Conservation (phyloP, 2,329 filamentous ascomycete genomes). For the Hypoxylon rubiginosum region DNA sequence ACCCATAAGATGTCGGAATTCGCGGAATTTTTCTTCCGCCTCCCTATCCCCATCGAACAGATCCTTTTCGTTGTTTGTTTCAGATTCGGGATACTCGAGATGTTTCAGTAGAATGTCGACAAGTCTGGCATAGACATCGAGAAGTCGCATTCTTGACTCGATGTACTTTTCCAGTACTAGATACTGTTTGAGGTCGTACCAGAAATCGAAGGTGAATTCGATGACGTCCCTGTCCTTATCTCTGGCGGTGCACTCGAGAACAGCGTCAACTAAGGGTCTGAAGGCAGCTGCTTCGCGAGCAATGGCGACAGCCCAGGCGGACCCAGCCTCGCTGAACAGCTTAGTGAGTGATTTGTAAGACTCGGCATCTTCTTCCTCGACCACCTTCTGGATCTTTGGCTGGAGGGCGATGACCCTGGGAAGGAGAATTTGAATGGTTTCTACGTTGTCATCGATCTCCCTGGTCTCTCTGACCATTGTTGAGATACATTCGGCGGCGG, state of each 20-base stretch:
- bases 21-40: conserved; percentile 95
- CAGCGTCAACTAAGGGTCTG: conserved; percentile 85
- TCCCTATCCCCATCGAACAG: conserved; percentile 96
- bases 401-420: conserved; percentile 82
- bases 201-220: conserved; percentile 94
- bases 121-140: conserved; percentile 87
- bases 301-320: conserved; percentile 93
- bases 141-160: conserved; percentile 79
- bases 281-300: conserved; percentile 87
- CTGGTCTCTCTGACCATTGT: conserved; percentile 91
- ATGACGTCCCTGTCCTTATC: conserved; percentile 94
- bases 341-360: conserved; percentile 89
- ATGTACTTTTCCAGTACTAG: conserved; percentile 91
- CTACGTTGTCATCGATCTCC: conserved; percentile 91
- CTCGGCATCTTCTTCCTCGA: conserved; percentile 85
- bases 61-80: conserved; percentile 80
- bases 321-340: conserved; percentile 91
- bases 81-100: conserved; percentile 85
- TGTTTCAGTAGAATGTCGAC: conserved; percentile 95
- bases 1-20: conserved; percentile 97
- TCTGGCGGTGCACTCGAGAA: conserved; percentile 90
- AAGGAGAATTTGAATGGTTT: conserved; percentile 84
- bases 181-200: conserved; percentile 98
- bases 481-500: conserved; percentile 92
- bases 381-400: conserved; percentile 80